Evolutionary conservation across 1,139 yeast genomes (phyloP).

Genomic region (Candida buenavistaensis): DNA sequence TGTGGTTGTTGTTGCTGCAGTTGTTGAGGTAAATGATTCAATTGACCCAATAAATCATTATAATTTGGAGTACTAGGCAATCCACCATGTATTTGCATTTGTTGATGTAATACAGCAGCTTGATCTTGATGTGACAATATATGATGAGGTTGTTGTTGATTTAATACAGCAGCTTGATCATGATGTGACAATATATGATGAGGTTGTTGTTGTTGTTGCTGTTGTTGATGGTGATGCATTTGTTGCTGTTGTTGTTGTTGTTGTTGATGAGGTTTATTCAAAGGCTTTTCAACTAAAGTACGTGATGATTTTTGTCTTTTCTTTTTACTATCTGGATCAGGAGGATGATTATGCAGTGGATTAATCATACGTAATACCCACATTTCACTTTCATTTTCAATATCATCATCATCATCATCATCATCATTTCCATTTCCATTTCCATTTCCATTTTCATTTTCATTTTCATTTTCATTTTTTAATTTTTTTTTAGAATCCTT

Average conservation of each 20-base stretch:
- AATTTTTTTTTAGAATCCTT: conserved; percentile 36
- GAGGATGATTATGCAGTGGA: conserved; percentile 48
- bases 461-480: conserved; percentile 16
- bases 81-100: neutral
- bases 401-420: conserved; percentile 17
- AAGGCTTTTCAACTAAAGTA: conserved; percentile 48
- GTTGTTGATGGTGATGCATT: conserved; percentile 2
- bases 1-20: conserved; percentile 17
- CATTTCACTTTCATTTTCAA: conserved; percentile 23
- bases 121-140: conserved; percentile 16
- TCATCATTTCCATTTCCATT: conserved; percentile 16
- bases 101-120: conserved; percentile 16
- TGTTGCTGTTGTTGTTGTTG: conserved; percentile 5
- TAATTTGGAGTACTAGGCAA: conserved; percentile 16
- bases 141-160: conserved; percentile 21
- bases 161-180: too few species aligned
- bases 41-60: conserved; percentile 9
- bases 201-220: conserved; percentile 15
- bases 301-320: conserved; percentile 42
- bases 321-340: conserved; percentile 41
- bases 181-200: conserved; percentile 16
- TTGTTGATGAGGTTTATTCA: conserved; percentile 27
- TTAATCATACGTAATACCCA: conserved; percentile 54
- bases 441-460: conserved; percentile 18
- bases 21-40: conserved; percentile 12